A percentile compares a stretch with the other conserved stretches of the same genome.
Evolutionary conservation across 2,329 filamentous ascomycete species (phyloP).

Genomic region (Hypoxylon sp.): DNA sequence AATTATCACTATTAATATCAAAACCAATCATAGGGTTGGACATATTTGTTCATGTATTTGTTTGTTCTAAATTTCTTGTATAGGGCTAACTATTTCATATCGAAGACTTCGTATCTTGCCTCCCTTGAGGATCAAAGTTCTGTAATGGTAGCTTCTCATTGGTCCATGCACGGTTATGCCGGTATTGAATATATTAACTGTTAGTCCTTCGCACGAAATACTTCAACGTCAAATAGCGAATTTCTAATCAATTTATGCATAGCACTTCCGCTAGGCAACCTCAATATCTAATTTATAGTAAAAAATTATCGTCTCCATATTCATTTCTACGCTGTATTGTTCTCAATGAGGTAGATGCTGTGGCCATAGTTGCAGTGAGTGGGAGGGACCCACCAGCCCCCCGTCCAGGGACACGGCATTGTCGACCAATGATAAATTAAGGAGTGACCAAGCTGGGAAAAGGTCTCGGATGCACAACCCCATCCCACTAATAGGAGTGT

Average conservation of each 20-base stretch:
- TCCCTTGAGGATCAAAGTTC: too few species aligned
- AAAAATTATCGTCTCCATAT: background rate
- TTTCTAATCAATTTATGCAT: background rate
- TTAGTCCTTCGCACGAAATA: background rate
- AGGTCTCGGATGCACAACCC: conserved; percentile 14
- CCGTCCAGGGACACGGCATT: conserved; percentile 7
- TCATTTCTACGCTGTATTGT: background rate
- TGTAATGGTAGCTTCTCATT: too few species aligned
- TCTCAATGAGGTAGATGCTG: background rate
- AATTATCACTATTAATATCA: too few species aligned
- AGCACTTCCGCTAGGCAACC: background rate
- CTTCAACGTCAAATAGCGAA: background rate
- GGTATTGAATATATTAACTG: too few species aligned
- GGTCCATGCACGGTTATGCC: too few species aligned
- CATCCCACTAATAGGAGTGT: conserved; percentile 15
- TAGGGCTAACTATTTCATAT: too few species aligned
- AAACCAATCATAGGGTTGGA: too few species aligned
- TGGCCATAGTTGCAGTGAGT: background rate
- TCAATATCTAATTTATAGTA: background rate
- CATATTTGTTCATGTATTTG: too few species aligned
- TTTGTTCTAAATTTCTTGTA: too few species aligned
- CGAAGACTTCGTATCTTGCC: too few species aligned
- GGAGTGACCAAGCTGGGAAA: conserved; percentile 34
- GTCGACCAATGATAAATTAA: conserved; percentile 30
- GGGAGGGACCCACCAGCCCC: background rate